Base-by-base conservation (phyloP, 345 rosid genomes). In the Gossypium sturtianum region DNA sequence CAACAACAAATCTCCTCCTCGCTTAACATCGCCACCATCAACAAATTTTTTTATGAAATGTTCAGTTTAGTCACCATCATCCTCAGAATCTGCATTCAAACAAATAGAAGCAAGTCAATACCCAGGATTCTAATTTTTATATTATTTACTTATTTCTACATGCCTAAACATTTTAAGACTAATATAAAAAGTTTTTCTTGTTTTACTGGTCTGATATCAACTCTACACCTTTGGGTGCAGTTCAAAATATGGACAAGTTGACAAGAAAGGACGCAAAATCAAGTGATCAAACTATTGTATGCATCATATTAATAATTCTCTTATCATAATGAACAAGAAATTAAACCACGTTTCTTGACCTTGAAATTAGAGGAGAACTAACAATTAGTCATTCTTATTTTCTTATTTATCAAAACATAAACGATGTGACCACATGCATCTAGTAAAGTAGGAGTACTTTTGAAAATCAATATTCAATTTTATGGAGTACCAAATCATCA, bases 41-140 rank as follows among this genome's bases (percentile, higher is more conserved):
- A 78, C 71, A 38, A 77, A 0, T 11, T 17, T 5, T 60, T 43
- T 13, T 25, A 41, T 63, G 65, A 57, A 68, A 47, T 70, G 75
- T 41, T 45, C 76, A 77, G 59, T 67, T 90, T 93, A 90, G 54
- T 94, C 97, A 6, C 56, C 17, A 51, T 92, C 98, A 63, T 94
- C 98, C 74, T 93, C 98, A 12, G 98, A 94, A 83, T 94, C 97
- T 92, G 97, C 83, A 85, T 76, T 75, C 53, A 49, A 8, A 1
- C 56, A 60, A 45, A 67, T 27, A 71, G 29, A 58, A 71, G 17
- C 62, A 58, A 4, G 58, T 54, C 58, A 56, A 10, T 2, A 56
- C 19, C 25, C 19, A n/a, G 16, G 7, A 13, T 56, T 56, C 13
- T 57, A 22, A 57, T 10, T 57, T 22, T 20, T 20, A 56, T 57